These are phyloP conservation scores for Globisporangium spiculum DNA, from an alignment of 352 stramenopile species.

Conservation along the genomic window DNA sequence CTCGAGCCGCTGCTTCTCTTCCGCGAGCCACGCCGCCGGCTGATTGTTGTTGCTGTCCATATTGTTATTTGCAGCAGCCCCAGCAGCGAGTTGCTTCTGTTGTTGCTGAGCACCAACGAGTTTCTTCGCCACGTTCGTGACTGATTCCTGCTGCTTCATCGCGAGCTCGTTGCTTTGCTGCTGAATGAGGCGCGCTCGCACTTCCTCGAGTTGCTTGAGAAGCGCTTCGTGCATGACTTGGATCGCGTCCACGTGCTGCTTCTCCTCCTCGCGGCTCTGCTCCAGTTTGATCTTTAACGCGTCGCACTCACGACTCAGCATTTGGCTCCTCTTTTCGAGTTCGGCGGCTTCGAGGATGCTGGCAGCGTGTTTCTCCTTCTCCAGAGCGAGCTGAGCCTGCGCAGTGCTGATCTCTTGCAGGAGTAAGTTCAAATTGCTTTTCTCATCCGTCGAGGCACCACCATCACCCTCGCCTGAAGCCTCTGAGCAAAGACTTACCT, in stretches of 20 bases:
- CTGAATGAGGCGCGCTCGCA: conserved; percentile 27
- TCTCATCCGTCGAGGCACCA: neutral
- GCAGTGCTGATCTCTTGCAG: neutral
- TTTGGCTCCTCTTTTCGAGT: conserved; percentile 19
- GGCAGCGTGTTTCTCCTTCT: conserved; percentile 23
- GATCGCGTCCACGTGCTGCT: conserved; percentile 19
- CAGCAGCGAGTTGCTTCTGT: neutral
- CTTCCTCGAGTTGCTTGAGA: conserved; percentile 39
- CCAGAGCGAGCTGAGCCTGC: conserved; percentile 19
- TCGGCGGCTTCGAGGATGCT: conserved; percentile 21
- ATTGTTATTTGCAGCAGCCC: neutral
- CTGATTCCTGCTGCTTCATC: conserved; percentile 12
- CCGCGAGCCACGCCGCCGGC: neutral
- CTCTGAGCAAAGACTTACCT: neutral
- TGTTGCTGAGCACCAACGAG: neutral
- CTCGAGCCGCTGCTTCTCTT: conserved; percentile 38
- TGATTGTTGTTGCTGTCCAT: neutral
- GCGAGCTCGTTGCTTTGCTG: conserved; percentile 15
- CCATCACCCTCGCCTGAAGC: neutral
- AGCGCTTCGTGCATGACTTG: conserved; percentile 42
- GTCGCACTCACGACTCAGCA: conserved; percentile 10
- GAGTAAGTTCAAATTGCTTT: neutral
- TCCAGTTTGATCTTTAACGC: conserved; percentile 11
- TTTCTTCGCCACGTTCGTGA: neutral
- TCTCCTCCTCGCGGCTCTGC: conserved; percentile 11